Evolutionary conservation across 352 stramenopile genomes (phyloP).

Genomic region (Phytophthora colocasiae): DNA sequence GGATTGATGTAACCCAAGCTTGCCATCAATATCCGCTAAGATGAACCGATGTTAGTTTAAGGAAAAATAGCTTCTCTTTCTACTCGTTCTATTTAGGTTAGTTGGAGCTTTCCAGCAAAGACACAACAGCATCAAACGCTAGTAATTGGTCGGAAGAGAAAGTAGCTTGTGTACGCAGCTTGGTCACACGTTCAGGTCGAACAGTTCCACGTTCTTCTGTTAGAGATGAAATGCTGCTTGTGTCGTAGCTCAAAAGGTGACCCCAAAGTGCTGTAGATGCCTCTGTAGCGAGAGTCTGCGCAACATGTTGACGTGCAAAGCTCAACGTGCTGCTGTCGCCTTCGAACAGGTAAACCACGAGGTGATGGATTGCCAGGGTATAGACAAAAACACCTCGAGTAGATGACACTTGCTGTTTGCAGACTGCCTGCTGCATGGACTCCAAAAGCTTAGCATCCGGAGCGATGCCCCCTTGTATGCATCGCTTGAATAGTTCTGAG

Average conservation of each 20-base stretch:
- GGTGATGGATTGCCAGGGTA: conserved; percentile 63
- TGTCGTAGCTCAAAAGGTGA: conserved; percentile 64
- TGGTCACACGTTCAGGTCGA: conserved; percentile 22
- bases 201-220: conserved; percentile 9
- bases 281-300: conserved; percentile 44
- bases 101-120: conserved; percentile 20
- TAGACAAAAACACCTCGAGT: conserved; percentile 61
- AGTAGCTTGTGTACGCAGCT: conserved; percentile 37
- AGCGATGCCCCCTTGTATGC: conserved; percentile 27
- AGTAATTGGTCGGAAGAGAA: conserved; percentile 37
- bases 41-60: too few species aligned
- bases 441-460: conserved; percentile 54
- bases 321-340: conserved; percentile 37
- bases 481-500: conserved; percentile 44
- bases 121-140: conserved; percentile 36
- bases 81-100: conserved; percentile 21
- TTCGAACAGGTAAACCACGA: conserved; percentile 66
- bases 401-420: conserved; percentile 41
- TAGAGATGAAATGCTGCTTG: conserved; percentile 8
- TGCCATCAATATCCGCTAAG: too few species aligned
- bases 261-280: conserved; percentile 52
- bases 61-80: not conserved
- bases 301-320: conserved; percentile 55
- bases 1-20: too few species aligned
- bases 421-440: conserved; percentile 57